These are phyloP conservation scores for Citrullus amarus DNA, from an alignment of 306 rosid genomes.

Conservation along the genomic window DNA sequence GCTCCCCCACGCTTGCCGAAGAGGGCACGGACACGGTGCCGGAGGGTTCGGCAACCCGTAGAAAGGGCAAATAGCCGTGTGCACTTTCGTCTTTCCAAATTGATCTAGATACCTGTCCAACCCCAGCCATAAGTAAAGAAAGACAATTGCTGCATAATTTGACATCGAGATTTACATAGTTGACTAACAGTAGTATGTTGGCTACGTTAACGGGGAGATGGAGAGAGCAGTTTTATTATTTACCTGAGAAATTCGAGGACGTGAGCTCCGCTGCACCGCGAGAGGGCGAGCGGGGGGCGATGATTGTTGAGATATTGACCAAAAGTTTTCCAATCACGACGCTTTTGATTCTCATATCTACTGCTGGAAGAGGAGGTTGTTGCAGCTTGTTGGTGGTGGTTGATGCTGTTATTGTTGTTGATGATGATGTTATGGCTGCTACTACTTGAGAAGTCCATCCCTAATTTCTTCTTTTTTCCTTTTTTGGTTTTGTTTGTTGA, in stretches of 20 bases:
- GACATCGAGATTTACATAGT: too few species aligned
- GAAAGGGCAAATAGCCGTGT: constrained; percentile 4
- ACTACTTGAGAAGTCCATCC: not conserved
- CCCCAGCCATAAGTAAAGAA: not conserved
- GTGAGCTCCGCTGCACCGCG: constrained; percentile 11
- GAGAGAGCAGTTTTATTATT: too few species aligned
- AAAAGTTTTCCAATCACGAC: constrained; percentile 14
- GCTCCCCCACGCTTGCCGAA: constrained; percentile 12
- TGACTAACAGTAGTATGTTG: too few species aligned
- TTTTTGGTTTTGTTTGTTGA: not conserved
- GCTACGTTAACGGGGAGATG: too few species aligned
- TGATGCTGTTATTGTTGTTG: not conserved
- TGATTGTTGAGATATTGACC: constrained; percentile 13
- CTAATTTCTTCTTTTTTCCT: not conserved
- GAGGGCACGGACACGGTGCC: constrained; percentile 10
- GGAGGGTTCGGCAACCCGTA: constrained; percentile 7
- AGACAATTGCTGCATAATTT: not conserved
- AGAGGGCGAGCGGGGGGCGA: constrained; percentile 9
- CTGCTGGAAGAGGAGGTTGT: constrained; percentile 6
- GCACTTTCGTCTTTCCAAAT: constrained; percentile 14
- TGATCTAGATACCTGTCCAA: not conserved
- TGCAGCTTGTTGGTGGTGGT: not conserved
- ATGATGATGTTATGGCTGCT: not conserved
- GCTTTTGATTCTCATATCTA: constrained; percentile 13
- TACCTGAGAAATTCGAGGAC: constrained; percentile 15